Conservation (phyloP, 257 asterid species). For the Voacanga thouarsii region DNA sequence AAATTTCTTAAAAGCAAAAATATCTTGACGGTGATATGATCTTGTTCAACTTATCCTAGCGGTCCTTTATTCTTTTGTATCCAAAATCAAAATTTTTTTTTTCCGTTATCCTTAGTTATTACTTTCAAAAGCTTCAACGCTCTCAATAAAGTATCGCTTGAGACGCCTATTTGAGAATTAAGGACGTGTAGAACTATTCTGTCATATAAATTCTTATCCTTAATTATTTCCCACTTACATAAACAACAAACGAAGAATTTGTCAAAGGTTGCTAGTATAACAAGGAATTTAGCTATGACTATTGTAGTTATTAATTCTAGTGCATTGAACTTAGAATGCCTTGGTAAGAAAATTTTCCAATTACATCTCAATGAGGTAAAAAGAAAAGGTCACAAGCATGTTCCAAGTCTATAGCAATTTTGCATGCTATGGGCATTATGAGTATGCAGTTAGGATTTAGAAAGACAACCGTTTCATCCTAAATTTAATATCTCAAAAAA, state of each 20-base stretch:
- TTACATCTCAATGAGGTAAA: too few species aligned
- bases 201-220: conserved; percentile 40
- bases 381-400: too few species aligned
- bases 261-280: background rate
- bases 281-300: too few species aligned
- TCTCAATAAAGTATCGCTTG: conserved; percentile 60
- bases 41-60: conserved; percentile 50
- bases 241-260: background rate
- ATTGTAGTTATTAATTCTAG: too few species aligned
- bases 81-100: conserved; percentile 40
- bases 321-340: too few species aligned
- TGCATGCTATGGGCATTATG: too few species aligned
- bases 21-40: conserved; percentile 42
- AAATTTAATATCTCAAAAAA: too few species aligned
- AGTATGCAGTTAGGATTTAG: too few species aligned
- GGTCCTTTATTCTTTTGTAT: conserved; percentile 40
- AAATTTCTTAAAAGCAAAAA: conserved; percentile 47
- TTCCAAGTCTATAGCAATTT: too few species aligned
- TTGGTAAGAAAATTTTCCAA: too few species aligned
- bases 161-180: conserved; percentile 41
- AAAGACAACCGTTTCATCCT: too few species aligned
- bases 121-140: conserved; percentile 53
- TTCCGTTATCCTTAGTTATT: conserved; percentile 36
- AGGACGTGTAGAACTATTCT: conserved; percentile 30
- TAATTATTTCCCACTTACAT: conserved; percentile 69